Base-by-base conservation (phyloP, 306 rosid species). In the Citrullus mucosospermus region DNA sequence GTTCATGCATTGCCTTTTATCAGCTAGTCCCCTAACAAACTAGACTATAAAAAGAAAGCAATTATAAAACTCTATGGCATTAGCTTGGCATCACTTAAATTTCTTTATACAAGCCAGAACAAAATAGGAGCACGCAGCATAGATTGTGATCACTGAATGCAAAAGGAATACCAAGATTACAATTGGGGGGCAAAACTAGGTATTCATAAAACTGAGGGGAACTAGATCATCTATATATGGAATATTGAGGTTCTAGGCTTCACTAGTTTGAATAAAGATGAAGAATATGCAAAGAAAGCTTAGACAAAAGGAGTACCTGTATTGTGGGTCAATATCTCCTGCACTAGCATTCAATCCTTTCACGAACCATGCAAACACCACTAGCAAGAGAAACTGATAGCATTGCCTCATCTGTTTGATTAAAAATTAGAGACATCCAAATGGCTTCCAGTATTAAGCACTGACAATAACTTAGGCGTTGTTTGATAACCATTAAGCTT, bases 261-360 rank as follows among this genome's bases (percentile, higher is more conserved):
- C 61, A 14, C 16, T 73, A 73, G 8, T 51, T 1, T 17, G 61
- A 73, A 50, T 18, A 57, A 76, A 58, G 20, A 20, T 76, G 67
- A 58, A 76, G 69, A 22, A 38, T 39, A 38, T 56, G 41, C n/a
- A 76, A 76, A 57, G 7, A 55, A 48, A 12, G 44, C 15, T 13
- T 14, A 36, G 20, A 56, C 9, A 56, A 46, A 36, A 57, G 20
- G 8, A 75, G 39, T 84, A 91, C 97, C 97, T 87, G 79, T 85
- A 93, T 28, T 3, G 91, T 2, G 89, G 93, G 89, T 91, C 90
- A 81, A 85, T 85, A 87, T 91, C 98, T 67, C 98, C 97, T 1
- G 86, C 85, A 85, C 97, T 90, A 80, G 96, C 97, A 78, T 91
- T 81, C 78, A 86, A 54, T 50, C 77, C 87, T 75, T 53, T 77